Conservation (phyloP, 2,329 filamentous ascomycete species). For the Penicillium sp. region DNA sequence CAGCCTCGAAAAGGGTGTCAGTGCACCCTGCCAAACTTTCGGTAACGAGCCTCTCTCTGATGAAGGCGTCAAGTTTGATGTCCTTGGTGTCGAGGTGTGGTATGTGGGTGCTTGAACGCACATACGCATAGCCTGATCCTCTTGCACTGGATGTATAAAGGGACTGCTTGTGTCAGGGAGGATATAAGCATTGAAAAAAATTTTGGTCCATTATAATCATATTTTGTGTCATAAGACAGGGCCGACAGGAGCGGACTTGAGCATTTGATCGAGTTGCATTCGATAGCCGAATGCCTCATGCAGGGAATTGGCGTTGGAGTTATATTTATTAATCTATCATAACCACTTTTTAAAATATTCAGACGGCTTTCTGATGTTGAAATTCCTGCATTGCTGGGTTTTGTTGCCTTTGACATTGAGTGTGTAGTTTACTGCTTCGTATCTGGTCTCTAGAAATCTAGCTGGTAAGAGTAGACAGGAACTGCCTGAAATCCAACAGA, state of each 20-base stretch:
- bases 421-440: not conserved
- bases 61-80: conserved; percentile 85
- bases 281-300: not conserved
- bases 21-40: conserved; percentile 82
- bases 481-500: not conserved
- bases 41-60: conserved; percentile 93
- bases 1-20: conserved; percentile 78
- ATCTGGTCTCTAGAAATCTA: not conserved
- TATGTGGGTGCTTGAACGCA: conserved; percentile 63
- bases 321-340: conserved; percentile 7
- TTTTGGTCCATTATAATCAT: not conserved
- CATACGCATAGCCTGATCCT: not conserved
- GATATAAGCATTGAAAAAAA: not conserved
- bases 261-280: not conserved
- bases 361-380: conserved; percentile 5
- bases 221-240: not conserved
- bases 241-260: not conserved
- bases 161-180: not conserved
- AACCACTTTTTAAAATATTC: conserved; percentile 16
- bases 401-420: not conserved
- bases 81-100: conserved; percentile 91
- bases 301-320: conserved; percentile 1
- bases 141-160: conserved; percentile 6
- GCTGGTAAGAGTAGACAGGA: not conserved
- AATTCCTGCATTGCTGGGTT: not conserved